A percentile compares a stretch with the other conserved stretches of the same genome.
These are phyloP conservation scores for Sugiyamaella neomexicana DNA, from an alignment of 1,139 yeast genomes.

Conservation along the genomic window DNA sequence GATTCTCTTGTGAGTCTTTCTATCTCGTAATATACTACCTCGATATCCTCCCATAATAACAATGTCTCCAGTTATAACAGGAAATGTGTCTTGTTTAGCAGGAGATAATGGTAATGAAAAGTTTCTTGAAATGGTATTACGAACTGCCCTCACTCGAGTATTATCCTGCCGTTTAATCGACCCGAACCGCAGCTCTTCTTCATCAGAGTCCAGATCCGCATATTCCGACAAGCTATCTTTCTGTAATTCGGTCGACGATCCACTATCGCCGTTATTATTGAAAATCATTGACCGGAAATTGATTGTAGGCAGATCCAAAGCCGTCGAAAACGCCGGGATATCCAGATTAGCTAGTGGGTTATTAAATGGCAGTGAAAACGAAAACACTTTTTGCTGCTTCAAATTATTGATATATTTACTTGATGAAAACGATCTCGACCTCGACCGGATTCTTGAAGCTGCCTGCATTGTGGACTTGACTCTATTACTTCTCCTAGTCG, in stretches of 20 bases:
- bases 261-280: conserved; percentile 4
- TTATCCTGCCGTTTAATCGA: conserved; percentile 61
- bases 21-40: conserved; percentile 75
- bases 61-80: conserved; percentile 68
- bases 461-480: not conserved
- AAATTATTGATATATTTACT: conserved; percentile 14
- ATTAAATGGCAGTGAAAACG: conserved; percentile 38
- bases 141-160: conserved; percentile 67
- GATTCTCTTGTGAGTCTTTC: conserved; percentile 60
- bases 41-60: conserved; percentile 85
- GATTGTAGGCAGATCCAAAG: conserved; percentile 14
- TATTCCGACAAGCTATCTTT: conserved; percentile 12
- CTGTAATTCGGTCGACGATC: conserved; percentile 9
- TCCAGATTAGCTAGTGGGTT: conserved; percentile 36
- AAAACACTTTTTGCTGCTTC: conserved; percentile 31
- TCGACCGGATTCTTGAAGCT: not conserved
- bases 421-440: conserved; percentile 10
- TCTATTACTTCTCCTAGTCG: not conserved
- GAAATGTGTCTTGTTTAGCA: conserved; percentile 33
- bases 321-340: conserved; percentile 20
- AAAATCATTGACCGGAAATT: conserved; percentile 17
- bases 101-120: conserved; percentile 28
- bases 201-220: conserved; percentile 17
- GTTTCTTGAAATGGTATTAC: conserved; percentile 58
- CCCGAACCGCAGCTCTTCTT: conserved; percentile 61